Evolutionary conservation across 345 rosid species (phyloP), one percentile per base, ranked within the genome.

Genomic region (Microthlaspi erraticum): DNA sequence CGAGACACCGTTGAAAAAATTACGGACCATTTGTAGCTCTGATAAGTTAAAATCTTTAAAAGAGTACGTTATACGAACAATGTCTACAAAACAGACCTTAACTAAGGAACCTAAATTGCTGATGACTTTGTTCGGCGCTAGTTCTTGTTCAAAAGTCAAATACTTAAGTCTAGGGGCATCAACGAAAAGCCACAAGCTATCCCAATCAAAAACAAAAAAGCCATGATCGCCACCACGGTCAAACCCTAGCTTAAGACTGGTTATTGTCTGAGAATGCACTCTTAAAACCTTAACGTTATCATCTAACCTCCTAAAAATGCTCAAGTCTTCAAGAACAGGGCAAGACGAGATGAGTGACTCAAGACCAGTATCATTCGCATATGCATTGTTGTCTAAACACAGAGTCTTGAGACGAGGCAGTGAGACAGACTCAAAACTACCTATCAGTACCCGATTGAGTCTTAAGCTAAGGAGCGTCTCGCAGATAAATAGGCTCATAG

Each of bases 111-210:
- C 33, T 12, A 38, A 39, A 5, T 9, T 64, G 18, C 45, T 34
- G 3, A 64, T 8, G 13, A 11, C 18, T 17, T 46, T 12, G 2
- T 18, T 34, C n/a, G n/a, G 10, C 1, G 57, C 11, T 5, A 18
- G 1, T 46, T 46, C 43, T 8, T 64, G 1, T 2, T 12, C 6
- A 7, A 48, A 18, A 9, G 19, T 48, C 69, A 64, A 20, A 49
- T 49, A 48, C 69, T 36, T 13, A 11, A 64, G 57, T 20, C 45
- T 34, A 48, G 68, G 68, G 18, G 55, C 68, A 45, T 46, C 68
- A 18, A 64, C 20, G 12, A 19, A 33, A 64, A 64, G 44, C 45
- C 10, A 57, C 33, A 12, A 36, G 32, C 1, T 49, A 5, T 5
- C 44, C 23, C 45, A 14, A 63, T 31, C 23, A 13, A 41, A n/a